Conservation (phyloP, 192 early-diverging fungal species). For the Coemansia sp. region DNA sequence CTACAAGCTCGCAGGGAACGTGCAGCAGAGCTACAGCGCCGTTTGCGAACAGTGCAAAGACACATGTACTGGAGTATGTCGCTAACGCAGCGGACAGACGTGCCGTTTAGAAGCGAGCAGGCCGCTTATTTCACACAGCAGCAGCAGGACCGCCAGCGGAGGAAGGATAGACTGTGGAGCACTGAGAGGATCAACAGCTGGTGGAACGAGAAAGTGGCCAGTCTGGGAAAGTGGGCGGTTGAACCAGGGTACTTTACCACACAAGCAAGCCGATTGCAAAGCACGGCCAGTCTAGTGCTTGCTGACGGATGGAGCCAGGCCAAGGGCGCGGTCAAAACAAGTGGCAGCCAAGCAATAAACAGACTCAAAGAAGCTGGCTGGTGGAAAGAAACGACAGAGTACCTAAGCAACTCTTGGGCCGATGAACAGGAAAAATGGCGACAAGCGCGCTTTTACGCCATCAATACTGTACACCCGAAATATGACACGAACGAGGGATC, state of each 20-base stretch:
- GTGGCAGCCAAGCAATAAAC: slow-evolving; percentile 4
- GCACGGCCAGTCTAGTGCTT: neutral
- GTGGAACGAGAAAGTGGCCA: slow-evolving; percentile 30
- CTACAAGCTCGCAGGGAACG: slow-evolving; percentile 26
- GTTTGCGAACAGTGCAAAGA: slow-evolving; percentile 11
- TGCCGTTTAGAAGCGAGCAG: slow-evolving; percentile 3
- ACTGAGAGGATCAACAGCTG: slow-evolving; percentile 8
- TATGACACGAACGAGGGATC: neutral
- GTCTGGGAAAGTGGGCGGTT: slow-evolving; percentile 18
- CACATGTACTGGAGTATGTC: slow-evolving; percentile 55
- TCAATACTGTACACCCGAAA: slow-evolving; percentile 37
- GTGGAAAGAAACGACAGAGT: slow-evolving; percentile 13
- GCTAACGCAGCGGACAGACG: slow-evolving; percentile 20
- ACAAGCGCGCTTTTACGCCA: slow-evolving; percentile 23
- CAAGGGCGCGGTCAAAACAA: slow-evolving; percentile 1
- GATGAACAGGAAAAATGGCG: slow-evolving; percentile 34
- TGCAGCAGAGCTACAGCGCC: slow-evolving; percentile 22
- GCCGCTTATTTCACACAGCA: neutral
- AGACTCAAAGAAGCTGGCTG: slow-evolving; percentile 10
- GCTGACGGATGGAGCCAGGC: slow-evolving; percentile 11
- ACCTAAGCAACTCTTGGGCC: slow-evolving; percentile 6
- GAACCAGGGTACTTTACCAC: slow-evolving; percentile 22
- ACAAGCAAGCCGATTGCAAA: slow-evolving; percentile 1
- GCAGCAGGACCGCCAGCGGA: neutral
- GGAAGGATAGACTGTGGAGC: neutral